These are phyloP conservation scores for Aspergillus nanangensis DNA, from an alignment of 495 filamentous ascomycete species.

Conservation along the genomic window DNA sequence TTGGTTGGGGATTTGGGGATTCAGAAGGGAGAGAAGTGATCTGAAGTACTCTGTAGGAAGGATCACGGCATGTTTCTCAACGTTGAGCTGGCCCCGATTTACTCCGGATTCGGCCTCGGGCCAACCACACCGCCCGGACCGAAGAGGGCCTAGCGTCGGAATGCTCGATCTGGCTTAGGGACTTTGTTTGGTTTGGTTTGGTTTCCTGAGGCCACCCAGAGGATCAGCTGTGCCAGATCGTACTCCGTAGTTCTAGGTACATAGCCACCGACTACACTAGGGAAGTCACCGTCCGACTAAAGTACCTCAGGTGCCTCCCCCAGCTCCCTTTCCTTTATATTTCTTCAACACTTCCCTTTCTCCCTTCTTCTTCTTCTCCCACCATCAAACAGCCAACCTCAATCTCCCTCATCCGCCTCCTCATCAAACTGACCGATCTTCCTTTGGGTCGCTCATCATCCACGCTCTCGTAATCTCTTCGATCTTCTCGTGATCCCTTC, in stretches of 20 bases:
- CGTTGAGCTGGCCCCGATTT: slow-evolving; percentile 16
- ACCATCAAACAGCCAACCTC: too few species aligned
- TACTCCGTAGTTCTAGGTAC: too few species aligned
- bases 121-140: slow-evolving; percentile 12
- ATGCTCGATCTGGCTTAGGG: slow-evolving; percentile 5
- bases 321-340: too few species aligned
- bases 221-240: background rate
- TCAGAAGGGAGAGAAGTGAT: background rate
- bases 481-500: slow-evolving; percentile 24
- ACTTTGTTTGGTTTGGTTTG: background rate
- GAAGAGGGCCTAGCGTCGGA: slow-evolving; percentile 8
- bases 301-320: too few species aligned
- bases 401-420: slow-evolving; percentile 11
- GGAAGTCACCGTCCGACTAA: too few species aligned
- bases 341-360: too few species aligned
- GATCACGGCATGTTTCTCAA: too few species aligned
- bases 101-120: slow-evolving; percentile 16
- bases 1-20: too few species aligned
- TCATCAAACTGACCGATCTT: slow-evolving; percentile 6
- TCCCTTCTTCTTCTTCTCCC: too few species aligned
- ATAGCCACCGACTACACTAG: too few species aligned
- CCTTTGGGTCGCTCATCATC: slow-evolving; percentile 5
- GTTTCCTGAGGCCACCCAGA: background rate
- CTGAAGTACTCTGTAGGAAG: background rate
- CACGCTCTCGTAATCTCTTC: slow-evolving; percentile 8